Evolutionary conservation across 306 rosid species (phyloP), one percentile per base, ranked within the genome.

Genomic region (Arachis stenosperma): DNA sequence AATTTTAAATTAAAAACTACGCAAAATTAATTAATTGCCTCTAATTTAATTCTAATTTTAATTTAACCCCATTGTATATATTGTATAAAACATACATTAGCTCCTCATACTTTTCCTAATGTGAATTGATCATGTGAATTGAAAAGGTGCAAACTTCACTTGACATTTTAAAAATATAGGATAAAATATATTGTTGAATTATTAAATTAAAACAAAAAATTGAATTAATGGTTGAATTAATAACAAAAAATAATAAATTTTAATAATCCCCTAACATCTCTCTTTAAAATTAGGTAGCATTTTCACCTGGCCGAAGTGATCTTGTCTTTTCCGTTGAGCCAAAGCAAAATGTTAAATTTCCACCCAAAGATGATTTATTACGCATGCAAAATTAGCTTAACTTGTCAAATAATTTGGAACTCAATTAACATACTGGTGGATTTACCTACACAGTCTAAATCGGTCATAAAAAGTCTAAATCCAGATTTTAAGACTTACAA

Each of bases 321-420:
- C 8, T 57, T 57, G 39, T 2, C 61, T 39, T 22, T 9, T 53
- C 39, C 5, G 17, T 53, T 52, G 3, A 54, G 14, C 27, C 39
- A 69, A 40, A 37, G 36, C 3, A 1, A 33, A 33, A 33, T 46
- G 11, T 14, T 15, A 9, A n/a, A 54, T 9, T 11, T 63, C 33
- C 29, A 29, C 12, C 15, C 33, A 9, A 17, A 22, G 30, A 30
- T 43, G 41, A 14, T 44, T 33, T 13, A 66, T 7, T 66, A 46
- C 52, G 59, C 5, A 48, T 39, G 50, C 52, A 76, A 17, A 14
- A 65, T 67, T 9, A 30, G 12, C 10, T 8, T 30, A 42, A 29
- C n/a, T 51, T 7, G 64, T 50, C 41, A 52, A 61, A 77, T 61
- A 69, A 69, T 12, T 37, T 44, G 48, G 51, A 70, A 17, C 9